Base-by-base conservation (phyloP, 2,329 filamentous ascomycete genomes). In the Aspergillus sclerotialis region DNA sequence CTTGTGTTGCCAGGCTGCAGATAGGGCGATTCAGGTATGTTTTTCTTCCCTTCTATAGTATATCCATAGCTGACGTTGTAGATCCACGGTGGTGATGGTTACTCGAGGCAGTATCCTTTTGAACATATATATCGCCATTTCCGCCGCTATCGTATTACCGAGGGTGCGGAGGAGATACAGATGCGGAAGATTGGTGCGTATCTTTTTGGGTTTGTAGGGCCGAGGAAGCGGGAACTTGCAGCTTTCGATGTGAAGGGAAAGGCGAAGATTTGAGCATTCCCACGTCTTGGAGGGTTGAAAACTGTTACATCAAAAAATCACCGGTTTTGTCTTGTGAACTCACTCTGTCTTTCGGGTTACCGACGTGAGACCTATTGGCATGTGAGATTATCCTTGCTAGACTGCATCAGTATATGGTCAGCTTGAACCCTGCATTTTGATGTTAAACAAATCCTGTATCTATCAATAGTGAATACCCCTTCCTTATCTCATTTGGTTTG, bases 101-200 rank as follows among this genome's bases (percentile, higher is more conserved):
- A 79, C 49, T 72, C 67, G 26, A 59, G 75, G 24, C 72, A 77
- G 39, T 67, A 69, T 41, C 74, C 74, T 1, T 80, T 81, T 46
- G 76, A 80, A 56, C 76, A 80, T 44, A 80, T 80, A 32, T 80
- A 77, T 70, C 64, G 76, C 32, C 76, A 80, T 57, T 78, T 80
- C 53, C 60, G 77, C 26, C 61, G 75, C 15, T 80, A 80, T 47
- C 58, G 76, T 23, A 81, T 80, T 42, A 80, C 76, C 0, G 77
- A 80, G 50, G 76, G 76, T 0, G 75, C 73, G 35, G 77, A 80
- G 51, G 76, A 80, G 60, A 77, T 80, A 33, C 76, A 80, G 56
- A 80, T 80, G 70, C 63, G 75, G n/a, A 79, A 78, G 56, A 68
- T 80, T 7, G 76, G 74, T 1, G 74, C 70, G 7, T 76, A 72